phyloP scores from a whole-genome alignment of 805 yeast species.

The Myxozyma neotropica region DNA sequence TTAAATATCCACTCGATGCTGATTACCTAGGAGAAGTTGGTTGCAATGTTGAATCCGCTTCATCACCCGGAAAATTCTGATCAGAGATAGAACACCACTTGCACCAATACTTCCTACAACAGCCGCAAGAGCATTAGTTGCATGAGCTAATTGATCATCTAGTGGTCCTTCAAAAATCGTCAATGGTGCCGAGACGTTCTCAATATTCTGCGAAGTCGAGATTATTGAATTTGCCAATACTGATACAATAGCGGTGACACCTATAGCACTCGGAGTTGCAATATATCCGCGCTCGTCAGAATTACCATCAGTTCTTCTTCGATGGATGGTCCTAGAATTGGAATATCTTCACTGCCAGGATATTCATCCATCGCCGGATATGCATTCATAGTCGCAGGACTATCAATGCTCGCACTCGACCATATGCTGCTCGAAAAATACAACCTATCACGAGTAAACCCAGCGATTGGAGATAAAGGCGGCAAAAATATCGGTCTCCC shows the following conservation, averaged over 20 bases:
- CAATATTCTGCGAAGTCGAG: constrained; percentile 1
- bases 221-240: constrained; percentile 7
- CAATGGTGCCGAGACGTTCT: not conserved
- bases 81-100: not conserved
- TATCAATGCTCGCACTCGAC: too few species aligned
- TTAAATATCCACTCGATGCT: not conserved
- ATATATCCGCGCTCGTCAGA: not conserved
- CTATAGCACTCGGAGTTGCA: not conserved
- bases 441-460: not conserved
- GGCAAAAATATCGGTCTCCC: not conserved
- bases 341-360: too few species aligned
- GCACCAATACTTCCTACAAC: not conserved
- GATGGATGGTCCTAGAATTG: too few species aligned
- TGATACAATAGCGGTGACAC: not conserved
- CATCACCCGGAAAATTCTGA: not conserved
- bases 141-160: not conserved
- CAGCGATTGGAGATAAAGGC: not conserved
- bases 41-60: not conserved
- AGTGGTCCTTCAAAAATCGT: constrained; percentile 6
- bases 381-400: too few species aligned
- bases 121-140: not conserved
- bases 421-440: not conserved
- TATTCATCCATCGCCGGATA: too few species aligned
- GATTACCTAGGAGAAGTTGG: not conserved
- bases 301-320: not conserved